Evolutionary conservation across 1,139 yeast genomes (phyloP).

Genomic region (Protomyces pachydermus): DNA sequence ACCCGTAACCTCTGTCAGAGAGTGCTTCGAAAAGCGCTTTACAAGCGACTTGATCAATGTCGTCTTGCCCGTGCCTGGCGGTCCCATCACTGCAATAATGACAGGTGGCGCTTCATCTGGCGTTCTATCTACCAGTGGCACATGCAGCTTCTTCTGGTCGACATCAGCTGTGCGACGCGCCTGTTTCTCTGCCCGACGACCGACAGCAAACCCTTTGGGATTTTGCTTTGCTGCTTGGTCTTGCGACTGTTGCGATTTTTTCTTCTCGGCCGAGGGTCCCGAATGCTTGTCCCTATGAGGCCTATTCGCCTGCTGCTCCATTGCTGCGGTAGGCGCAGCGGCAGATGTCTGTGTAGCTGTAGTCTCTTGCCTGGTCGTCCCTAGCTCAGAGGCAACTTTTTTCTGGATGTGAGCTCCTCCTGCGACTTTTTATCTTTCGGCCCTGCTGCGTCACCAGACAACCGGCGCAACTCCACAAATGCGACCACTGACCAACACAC

Average conservation of each 20-base stretch:
- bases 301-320: conserved; percentile 24
- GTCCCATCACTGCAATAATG: conserved; percentile 94
- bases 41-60: conserved; percentile 87
- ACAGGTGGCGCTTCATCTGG: conserved; percentile 98
- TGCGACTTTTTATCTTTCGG: background rate
- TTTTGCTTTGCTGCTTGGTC: conserved; percentile 23
- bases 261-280: conserved; percentile 24
- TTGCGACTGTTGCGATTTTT: conserved; percentile 12
- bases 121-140: conserved; percentile 95
- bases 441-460: background rate
- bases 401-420: background rate
- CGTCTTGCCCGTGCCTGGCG: conserved; percentile 97
- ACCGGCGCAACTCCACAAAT: background rate
- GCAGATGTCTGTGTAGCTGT: background rate
- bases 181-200: conserved; percentile 50
- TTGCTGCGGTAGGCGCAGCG: background rate
- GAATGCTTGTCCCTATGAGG: conserved; percentile 24
- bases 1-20: conserved; percentile 80
- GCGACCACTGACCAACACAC: background rate
- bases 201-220: conserved; percentile 22
- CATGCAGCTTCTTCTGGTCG: conserved; percentile 75
- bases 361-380: background rate
- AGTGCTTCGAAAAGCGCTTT: conserved; percentile 81
- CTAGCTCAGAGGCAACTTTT: background rate
- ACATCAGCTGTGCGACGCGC: conserved; percentile 83